A percentile compares a stretch with the other conserved stretches of the same genome.
Evolutionary conservation across 148 eudicot genomes (phyloP).

Genomic region (Chenopodium berlandieri): DNA sequence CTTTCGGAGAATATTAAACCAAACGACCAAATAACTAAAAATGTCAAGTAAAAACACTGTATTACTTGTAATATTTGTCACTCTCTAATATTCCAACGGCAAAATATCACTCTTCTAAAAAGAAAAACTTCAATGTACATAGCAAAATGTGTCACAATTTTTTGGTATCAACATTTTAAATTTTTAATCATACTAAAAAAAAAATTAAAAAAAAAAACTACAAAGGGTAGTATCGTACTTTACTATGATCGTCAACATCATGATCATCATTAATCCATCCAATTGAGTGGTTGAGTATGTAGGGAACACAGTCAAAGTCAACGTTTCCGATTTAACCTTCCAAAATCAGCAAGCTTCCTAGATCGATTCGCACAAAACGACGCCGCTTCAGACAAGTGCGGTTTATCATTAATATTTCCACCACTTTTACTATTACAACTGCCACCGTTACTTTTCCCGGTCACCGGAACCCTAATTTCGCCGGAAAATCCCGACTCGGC

Average conservation of each 20-base stretch:
- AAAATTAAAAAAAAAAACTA: neutral
- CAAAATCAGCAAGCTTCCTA: constrained; percentile 89
- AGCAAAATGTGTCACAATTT: constrained; percentile 15
- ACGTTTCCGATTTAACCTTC: constrained; percentile 52
- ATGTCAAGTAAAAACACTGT: too few relatives aligned
- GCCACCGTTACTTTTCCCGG: neutral
- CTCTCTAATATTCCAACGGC: neutral
- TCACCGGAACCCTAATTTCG: constrained; percentile 45
- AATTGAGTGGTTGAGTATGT: constrained; percentile 1
- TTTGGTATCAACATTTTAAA: constrained; percentile 14
- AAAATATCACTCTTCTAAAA: neutral
- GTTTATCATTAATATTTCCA: constrained; percentile 22
- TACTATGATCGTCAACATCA: constrained; percentile 17
- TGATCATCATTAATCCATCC: constrained; percentile 1
- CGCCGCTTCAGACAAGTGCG: constrained; percentile 50
- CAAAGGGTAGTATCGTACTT: constrained; percentile 23
- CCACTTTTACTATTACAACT: neutral
- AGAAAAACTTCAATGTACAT: constrained; percentile 11
- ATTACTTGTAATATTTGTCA: too few relatives aligned
- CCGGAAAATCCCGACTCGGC: constrained; percentile 38
- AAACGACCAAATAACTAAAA: too few relatives aligned
- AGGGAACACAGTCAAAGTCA: constrained; percentile 35
- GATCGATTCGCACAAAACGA: constrained; percentile 74
- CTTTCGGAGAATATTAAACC: too few relatives aligned
- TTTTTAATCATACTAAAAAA: neutral